These are phyloP conservation scores for Westerdykella ornata DNA, from an alignment of 2,329 filamentous ascomycete species.

Conservation along the genomic window DNA sequence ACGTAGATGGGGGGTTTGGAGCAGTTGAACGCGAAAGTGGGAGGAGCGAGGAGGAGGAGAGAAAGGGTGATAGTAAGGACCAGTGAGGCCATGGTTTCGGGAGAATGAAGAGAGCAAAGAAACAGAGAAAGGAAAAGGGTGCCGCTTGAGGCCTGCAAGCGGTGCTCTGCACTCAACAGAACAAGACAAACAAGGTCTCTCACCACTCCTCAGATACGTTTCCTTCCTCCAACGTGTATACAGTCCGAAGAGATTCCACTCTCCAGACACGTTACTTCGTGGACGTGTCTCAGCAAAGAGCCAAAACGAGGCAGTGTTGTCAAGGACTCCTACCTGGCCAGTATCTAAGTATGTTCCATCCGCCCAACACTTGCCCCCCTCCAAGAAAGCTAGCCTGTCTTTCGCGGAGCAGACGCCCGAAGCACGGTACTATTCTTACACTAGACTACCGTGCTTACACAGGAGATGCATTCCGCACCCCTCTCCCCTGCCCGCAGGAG, in stretches of 20 bases:
- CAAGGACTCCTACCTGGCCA: slow-evolving; percentile 9
- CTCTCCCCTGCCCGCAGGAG: slow-evolving; percentile 12
- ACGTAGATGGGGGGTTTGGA: slow-evolving; percentile 38
- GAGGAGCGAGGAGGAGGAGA: slow-evolving; percentile 33
- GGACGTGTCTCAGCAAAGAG: slow-evolving; percentile 15
- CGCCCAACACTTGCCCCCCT: too few species aligned
- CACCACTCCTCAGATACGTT: not conserved
- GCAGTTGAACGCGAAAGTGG: slow-evolving; percentile 36
- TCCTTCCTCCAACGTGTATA: slow-evolving; percentile 3
- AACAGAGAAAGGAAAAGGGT: slow-evolving; percentile 7
- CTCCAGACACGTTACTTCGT: slow-evolving; percentile 12
- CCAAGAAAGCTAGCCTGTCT: too few species aligned
- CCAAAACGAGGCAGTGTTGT: slow-evolving; percentile 14
- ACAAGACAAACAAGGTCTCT: slow-evolving; percentile 10
- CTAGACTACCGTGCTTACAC: slow-evolving; percentile 17
- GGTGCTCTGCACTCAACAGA: slow-evolving; percentile 8
- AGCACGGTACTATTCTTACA: slow-evolving; percentile 28
- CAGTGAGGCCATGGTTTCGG: slow-evolving; percentile 22
- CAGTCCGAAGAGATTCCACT: slow-evolving; percentile 3
- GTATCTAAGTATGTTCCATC: slow-evolving; percentile 6
- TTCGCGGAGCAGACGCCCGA: slow-evolving; percentile 13
- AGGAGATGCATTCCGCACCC: slow-evolving; percentile 8
- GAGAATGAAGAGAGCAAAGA: not conserved
- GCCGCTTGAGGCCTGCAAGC: slow-evolving; percentile 28
- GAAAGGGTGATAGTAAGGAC: slow-evolving; percentile 19